phyloP scores from a whole-genome alignment of 2,329 filamentous ascomycete genomes.

The Fragosphaeria purpurea region DNA sequence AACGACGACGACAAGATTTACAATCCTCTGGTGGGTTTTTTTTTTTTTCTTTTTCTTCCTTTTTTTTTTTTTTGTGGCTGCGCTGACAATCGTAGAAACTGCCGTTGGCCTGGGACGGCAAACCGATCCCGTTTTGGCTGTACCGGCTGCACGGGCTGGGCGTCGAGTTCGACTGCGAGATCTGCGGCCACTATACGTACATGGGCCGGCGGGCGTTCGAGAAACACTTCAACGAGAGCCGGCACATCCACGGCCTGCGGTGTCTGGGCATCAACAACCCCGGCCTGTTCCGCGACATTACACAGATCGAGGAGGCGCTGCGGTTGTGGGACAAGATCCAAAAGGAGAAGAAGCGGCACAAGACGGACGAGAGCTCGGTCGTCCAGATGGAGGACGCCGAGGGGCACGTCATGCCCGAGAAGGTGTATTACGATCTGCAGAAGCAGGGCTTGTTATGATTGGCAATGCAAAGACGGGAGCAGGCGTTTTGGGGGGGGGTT shows the following conservation, averaged over 20 bases:
- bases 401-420: slow-evolving; percentile 98
- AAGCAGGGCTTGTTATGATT: slow-evolving; percentile 72
- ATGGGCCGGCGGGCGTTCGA: slow-evolving; percentile 75
- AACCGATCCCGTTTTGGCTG: slow-evolving; percentile 97
- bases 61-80: neutral
- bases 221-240: slow-evolving; percentile 93
- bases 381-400: slow-evolving; percentile 98
- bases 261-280: slow-evolving; percentile 91
- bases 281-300: slow-evolving; percentile 87
- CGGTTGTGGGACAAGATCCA: slow-evolving; percentile 91
- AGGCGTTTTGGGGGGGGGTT: too few species aligned
- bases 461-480: too few species aligned
- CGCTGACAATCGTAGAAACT: slow-evolving; percentile 46
- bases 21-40: slow-evolving; percentile 57
- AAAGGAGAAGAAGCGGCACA: slow-evolving; percentile 68
- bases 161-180: slow-evolving; percentile 90
- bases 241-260: slow-evolving; percentile 88
- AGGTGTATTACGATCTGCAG: slow-evolving; percentile 91
- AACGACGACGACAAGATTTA: slow-evolving; percentile 86
- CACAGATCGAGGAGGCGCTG: slow-evolving; percentile 78
- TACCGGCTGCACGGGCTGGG: slow-evolving; percentile 94
- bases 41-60: neutral
- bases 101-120: slow-evolving; percentile 94
- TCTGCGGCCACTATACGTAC: slow-evolving; percentile 53
- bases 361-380: slow-evolving; percentile 67